phyloP scores from a whole-genome alignment of 2,329 filamentous ascomycete species.

The Colletotrichum spinosum region DNA sequence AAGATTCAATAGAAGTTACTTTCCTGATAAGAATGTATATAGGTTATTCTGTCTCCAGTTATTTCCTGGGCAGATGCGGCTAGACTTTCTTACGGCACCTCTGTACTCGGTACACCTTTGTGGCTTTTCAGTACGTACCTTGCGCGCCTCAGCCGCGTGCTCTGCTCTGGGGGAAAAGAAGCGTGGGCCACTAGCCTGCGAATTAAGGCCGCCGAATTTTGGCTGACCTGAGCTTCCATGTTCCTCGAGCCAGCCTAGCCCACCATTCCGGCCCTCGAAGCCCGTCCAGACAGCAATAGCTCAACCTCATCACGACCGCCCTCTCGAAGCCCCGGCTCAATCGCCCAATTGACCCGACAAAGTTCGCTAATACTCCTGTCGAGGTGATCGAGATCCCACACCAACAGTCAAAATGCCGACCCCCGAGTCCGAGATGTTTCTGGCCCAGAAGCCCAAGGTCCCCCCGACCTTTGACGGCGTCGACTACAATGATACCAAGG shows the following conservation, averaged over 20 bases:
- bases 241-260: slow-evolving; percentile 30
- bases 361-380: neutral
- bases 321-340: slow-evolving; percentile 21
- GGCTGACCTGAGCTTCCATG: slow-evolving; percentile 30
- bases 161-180: no score
- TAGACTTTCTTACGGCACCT: no score
- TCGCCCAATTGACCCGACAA: slow-evolving; percentile 9
- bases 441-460: slow-evolving; percentile 86
- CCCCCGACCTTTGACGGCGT: slow-evolving; percentile 87
- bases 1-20: no score
- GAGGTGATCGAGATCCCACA: neutral
- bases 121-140: no score
- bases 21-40: no score
- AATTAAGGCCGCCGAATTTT: slow-evolving; percentile 34
- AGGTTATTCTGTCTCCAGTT: no score
- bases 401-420: slow-evolving; percentile 73
- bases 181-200: slow-evolving; percentile 19
- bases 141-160: no score
- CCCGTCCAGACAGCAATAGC: slow-evolving; percentile 29
- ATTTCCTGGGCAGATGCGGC: no score
- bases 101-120: slow-evolving; percentile 7
- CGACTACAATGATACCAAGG: slow-evolving; percentile 85
- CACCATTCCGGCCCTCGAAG: slow-evolving; percentile 21
- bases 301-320: slow-evolving; percentile 16
- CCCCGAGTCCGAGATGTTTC: slow-evolving; percentile 83